Percentiles rank a stretch among this genome's conserved stretches.
These are phyloP conservation scores for Physcomitrium patens DNA, from an alignment of 225 moss, liverwort and hornwort species.

Conservation along the genomic window DNA sequence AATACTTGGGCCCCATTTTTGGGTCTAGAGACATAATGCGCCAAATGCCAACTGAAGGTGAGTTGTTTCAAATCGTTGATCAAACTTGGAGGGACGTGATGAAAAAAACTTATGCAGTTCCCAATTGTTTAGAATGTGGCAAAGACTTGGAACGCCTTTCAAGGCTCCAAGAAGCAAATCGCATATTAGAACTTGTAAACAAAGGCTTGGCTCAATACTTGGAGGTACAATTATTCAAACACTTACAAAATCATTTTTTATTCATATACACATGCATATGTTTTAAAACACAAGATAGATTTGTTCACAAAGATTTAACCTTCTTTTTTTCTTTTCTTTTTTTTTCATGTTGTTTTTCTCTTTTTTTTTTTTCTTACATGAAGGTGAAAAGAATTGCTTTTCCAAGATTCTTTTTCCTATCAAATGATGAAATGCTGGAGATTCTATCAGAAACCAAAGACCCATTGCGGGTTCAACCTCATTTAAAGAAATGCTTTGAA, in stretches of 20 bases:
- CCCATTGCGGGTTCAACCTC: constrained; percentile 90
- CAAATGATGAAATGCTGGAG: constrained; percentile 95
- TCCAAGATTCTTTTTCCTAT: constrained; percentile 88
- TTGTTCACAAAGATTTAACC: neutral
- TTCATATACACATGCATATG: neutral
- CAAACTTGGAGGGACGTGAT: constrained; percentile 93
- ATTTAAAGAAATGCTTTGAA: constrained; percentile 93
- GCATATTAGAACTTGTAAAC: constrained; percentile 81
- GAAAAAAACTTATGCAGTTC: constrained; percentile 77
- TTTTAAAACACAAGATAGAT: too few relatives aligned
- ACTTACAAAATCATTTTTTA: neutral
- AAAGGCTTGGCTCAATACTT: constrained; percentile 89
- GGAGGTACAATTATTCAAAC: constrained; percentile 45
- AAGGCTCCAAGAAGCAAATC: constrained; percentile 75
- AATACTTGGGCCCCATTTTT: constrained; percentile 90
- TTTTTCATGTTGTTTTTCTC: neutral
- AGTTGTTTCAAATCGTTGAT: constrained; percentile 86
- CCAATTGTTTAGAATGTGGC: constrained; percentile 75
- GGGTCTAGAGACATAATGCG: constrained; percentile 90
- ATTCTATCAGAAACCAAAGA: constrained; percentile 89
- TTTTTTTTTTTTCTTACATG: neutral
- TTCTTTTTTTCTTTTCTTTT: too few relatives aligned
- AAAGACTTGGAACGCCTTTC: constrained; percentile 65
- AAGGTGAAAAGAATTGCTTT: constrained; percentile 89
- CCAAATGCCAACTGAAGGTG: constrained; percentile 92